Evolutionary conservation across 2,329 filamentous ascomycete genomes (phyloP), one percentile per base, ranked within the genome.

Genomic region (Fusarium heterosporum): DNA sequence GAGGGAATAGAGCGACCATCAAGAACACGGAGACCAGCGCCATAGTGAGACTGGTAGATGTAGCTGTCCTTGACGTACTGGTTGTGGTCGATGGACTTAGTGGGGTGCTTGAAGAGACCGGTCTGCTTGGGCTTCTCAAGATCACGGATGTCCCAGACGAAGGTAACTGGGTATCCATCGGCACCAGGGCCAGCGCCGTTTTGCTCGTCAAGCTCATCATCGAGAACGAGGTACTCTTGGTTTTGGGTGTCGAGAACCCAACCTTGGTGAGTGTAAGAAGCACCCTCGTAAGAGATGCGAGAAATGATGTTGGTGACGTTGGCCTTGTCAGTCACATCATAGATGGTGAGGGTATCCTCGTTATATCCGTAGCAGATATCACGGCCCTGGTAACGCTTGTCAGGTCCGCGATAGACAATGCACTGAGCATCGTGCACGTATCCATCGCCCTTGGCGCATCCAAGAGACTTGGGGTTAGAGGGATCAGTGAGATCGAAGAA

Each of bases 381-480:
- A 3, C 76, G 78, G 25, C 81, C 83, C 5, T 75, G 72, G 72
- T 82, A 87, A 25, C 78, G 69, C 25, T 73, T 75, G 60, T 86
- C 81, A 1, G 85, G 84, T 1, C 85, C 85, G 9, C 78, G 80
- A 66, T 87, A 87, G 29, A 83, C 80, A 26, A 88, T 74, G 61
- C 85, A 88, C 70, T 88, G 85, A 1, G 86, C 86, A 60, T 89
- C 86, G 68, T 88, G 86, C 3, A 88, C 85, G 51, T 88, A 88
- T 2, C 86, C 85, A 55, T 88, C 86, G 2, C 79, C 74, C 13
- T 78, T 78, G 10, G 83, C 83, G 61, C 85, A 88, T 11, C 86
- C 86, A 12, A 84, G 80, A 19, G 78, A 81, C 22, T 76, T 81
- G 0, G 86, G 86, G 29, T 85, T 84, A 4, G 81, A 72, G 1